phyloP scores from a whole-genome alignment of 148 eudicot genomes.

The Gaultheria prostrata region DNA sequence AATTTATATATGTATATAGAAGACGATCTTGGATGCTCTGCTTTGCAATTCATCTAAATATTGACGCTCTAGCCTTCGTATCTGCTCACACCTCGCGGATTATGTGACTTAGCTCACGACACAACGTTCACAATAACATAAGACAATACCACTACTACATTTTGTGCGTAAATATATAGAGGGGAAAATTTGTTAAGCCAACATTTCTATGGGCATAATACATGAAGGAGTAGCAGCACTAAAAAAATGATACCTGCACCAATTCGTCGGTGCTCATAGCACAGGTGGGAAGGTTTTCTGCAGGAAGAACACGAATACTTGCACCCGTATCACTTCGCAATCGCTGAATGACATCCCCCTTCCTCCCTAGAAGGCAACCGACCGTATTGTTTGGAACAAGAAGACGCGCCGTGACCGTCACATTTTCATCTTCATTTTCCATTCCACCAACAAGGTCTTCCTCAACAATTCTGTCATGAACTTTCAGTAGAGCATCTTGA shows the following conservation, averaged over 20 bases:
- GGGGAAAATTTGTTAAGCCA: background rate
- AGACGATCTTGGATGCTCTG: no score
- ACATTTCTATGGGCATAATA: background rate
- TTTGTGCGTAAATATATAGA: slow-evolving; percentile 1
- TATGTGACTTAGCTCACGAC: no score
- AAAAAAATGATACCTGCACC: slow-evolving; percentile 56
- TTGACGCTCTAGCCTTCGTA: no score
- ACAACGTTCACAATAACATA: background rate
- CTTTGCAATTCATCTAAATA: no score
- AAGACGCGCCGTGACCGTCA: slow-evolving; percentile 57
- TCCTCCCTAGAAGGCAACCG: slow-evolving; percentile 74
- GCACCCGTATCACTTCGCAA: slow-evolving; percentile 77
- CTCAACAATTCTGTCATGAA: slow-evolving; percentile 62
- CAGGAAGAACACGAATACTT: slow-evolving; percentile 67
- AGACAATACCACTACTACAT: background rate
- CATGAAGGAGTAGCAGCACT: background rate
- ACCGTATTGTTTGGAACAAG: slow-evolving; percentile 72
- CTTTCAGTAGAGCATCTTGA: slow-evolving; percentile 74
- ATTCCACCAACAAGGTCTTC: slow-evolving; percentile 52
- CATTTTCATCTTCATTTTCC: slow-evolving; percentile 34
- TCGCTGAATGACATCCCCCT: slow-evolving; percentile 74
- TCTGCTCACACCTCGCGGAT: no score
- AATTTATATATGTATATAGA: no score
- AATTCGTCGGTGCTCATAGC: slow-evolving; percentile 63
- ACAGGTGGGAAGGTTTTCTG: slow-evolving; percentile 69